Conservation (phyloP, 2,329 filamentous ascomycete species). For the Pseudogymnoascus sp. region DNA sequence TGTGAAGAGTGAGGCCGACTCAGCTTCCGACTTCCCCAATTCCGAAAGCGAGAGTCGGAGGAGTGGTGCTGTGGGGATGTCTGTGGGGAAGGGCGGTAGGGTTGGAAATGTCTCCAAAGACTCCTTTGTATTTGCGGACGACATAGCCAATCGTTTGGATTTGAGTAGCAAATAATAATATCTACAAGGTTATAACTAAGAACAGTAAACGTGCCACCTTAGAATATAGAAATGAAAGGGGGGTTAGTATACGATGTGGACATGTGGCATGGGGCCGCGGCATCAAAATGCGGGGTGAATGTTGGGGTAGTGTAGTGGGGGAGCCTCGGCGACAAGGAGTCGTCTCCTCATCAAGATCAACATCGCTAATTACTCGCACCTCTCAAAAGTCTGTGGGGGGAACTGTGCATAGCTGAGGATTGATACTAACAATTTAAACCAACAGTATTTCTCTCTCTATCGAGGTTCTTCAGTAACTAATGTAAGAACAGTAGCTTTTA, state of each 20-base stretch:
- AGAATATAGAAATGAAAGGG: not conserved
- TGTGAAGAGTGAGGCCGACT: conserved; percentile 17
- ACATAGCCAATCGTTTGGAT: not conserved
- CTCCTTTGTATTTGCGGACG: not conserved
- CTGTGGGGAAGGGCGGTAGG: conserved; percentile 17
- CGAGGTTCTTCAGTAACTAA: not conserved
- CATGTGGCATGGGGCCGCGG: not conserved
- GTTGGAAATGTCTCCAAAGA: conserved; percentile 11
- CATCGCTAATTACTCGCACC: not conserved
- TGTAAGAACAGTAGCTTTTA: not conserved
- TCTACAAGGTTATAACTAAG: not conserved
- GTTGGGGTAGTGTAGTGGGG: not conserved
- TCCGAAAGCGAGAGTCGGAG: conserved; percentile 17
- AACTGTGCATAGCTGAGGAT: no score
- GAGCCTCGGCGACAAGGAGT: not conserved
- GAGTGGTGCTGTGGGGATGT: conserved; percentile 20
- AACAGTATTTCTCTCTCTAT: not conserved
- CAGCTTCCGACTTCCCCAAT: conserved; percentile 11
- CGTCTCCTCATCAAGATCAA: not conserved
- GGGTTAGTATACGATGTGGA: not conserved
- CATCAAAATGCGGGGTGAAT: not conserved
- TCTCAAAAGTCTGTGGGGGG: no score
- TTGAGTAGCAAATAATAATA: not conserved
- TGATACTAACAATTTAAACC: not conserved
- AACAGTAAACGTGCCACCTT: not conserved